Evolutionary conservation across 805 yeast species (phyloP).

Genomic region (Hanseniaspora taiwanica): DNA sequence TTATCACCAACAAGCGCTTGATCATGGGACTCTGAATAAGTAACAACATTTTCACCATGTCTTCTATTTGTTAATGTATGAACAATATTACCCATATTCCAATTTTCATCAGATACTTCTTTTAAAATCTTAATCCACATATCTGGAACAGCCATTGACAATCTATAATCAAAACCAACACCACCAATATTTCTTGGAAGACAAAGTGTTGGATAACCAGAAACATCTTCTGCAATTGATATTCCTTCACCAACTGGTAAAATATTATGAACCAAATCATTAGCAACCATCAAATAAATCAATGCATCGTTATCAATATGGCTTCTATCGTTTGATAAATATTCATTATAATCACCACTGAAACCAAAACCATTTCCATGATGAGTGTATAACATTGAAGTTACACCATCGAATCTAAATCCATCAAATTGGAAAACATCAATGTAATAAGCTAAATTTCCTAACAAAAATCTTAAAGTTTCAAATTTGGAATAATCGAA

Average conservation of each 20-base stretch:
- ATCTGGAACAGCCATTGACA: slow-evolving; percentile 96
- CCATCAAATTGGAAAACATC: slow-evolving; percentile 87
- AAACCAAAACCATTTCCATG: slow-evolving; percentile 82
- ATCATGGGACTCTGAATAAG: slow-evolving; percentile 91
- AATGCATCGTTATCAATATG: slow-evolving; percentile 82
- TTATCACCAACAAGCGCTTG: slow-evolving; percentile 97
- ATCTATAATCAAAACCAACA: slow-evolving; percentile 82
- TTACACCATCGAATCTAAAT: slow-evolving; percentile 92
- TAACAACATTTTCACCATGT: slow-evolving; percentile 75
- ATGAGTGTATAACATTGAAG: slow-evolving; percentile 81
- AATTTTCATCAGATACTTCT: slow-evolving; percentile 72
- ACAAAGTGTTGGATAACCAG: slow-evolving; percentile 94
- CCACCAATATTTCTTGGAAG: slow-evolving; percentile 66
- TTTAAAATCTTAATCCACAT: slow-evolving; percentile 96
- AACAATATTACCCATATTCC: slow-evolving; percentile 77
- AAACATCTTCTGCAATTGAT: slow-evolving; percentile 91
- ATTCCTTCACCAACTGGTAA: slow-evolving; percentile 38
- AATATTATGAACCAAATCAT: slow-evolving; percentile 50
- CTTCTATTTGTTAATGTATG: slow-evolving; percentile 81
- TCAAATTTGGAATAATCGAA: slow-evolving; percentile 89
- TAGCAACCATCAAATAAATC: slow-evolving; percentile 82
- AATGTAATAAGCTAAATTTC: slow-evolving; percentile 72
- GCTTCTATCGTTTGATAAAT: slow-evolving; percentile 50
- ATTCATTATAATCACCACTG: slow-evolving; percentile 87
- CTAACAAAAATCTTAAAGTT: slow-evolving; percentile 71